These are phyloP conservation scores for Silene vulgaris DNA, from an alignment of 179 eudicot species.

Conservation along the genomic window DNA sequence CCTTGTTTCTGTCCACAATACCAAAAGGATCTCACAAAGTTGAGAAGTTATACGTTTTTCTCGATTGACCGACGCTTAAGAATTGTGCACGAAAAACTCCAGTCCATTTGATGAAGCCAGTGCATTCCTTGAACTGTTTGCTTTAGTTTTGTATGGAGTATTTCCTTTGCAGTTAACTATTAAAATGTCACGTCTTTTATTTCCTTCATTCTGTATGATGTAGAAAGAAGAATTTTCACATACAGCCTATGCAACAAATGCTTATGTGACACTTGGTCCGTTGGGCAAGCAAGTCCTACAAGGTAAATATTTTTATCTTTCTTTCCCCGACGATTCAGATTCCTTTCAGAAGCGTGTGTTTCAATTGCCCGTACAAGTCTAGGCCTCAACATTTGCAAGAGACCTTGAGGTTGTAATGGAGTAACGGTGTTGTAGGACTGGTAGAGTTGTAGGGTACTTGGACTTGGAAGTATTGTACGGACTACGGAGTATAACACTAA, in stretches of 20 bases:
- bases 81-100: neutral
- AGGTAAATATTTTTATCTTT: slow-evolving; percentile 38
- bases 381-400: neutral
- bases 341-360: neutral
- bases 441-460: too few species aligned
- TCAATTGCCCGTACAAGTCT: neutral
- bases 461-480: too few species aligned
- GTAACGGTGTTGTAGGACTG: too few species aligned
- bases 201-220: slow-evolving; percentile 13
- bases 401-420: too few species aligned
- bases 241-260: slow-evolving; percentile 91
- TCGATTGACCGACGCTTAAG: neutral
- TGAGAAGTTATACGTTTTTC: neutral
- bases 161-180: neutral
- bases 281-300: slow-evolving; percentile 69
- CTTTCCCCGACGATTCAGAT: neutral
- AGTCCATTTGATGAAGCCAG: neutral
- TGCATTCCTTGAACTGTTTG: neutral
- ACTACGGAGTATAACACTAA: too few species aligned
- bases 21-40: too few species aligned
- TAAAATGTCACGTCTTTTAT: neutral
- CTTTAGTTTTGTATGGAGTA: neutral
- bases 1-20: too few species aligned
- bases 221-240: slow-evolving; percentile 99
- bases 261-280: slow-evolving; percentile 75